Conservation (phyloP, 345 rosid species). For the Populus simonii region DNA sequence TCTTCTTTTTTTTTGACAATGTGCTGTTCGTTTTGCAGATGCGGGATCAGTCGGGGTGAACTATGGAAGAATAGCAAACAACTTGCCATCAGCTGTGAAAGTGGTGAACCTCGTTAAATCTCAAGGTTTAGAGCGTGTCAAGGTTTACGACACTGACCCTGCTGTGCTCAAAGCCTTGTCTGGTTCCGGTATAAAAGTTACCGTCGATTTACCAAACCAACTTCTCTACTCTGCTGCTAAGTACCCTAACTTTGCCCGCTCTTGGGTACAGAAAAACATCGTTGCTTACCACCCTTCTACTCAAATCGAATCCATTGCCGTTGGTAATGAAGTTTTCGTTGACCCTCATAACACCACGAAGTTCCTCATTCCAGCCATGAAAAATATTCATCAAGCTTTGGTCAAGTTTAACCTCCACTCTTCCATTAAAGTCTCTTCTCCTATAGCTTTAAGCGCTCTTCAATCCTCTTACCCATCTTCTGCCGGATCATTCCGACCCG, state of each 20-base stretch:
- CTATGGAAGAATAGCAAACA: slow-evolving; percentile 81
- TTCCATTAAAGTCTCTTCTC: slow-evolving; percentile 74
- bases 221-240: slow-evolving; percentile 64
- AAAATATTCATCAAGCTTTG: slow-evolving; percentile 74
- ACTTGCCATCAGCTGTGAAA: slow-evolving; percentile 69
- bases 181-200: slow-evolving; percentile 73
- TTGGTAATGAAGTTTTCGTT: slow-evolving; percentile 90
- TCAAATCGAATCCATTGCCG: slow-evolving; percentile 82
- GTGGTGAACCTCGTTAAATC: slow-evolving; percentile 72
- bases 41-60: slow-evolving; percentile 84
- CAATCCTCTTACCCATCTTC: slow-evolving; percentile 88
- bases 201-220: slow-evolving; percentile 82
- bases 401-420: slow-evolving; percentile 54
- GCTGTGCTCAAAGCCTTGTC: slow-evolving; percentile 73
- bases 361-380: slow-evolving; percentile 76
- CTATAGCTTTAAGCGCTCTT: slow-evolving; percentile 77
- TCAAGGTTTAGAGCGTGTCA: slow-evolving; percentile 65
- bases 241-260: slow-evolving; percentile 44
- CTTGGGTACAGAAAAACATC: slow-evolving; percentile 75
- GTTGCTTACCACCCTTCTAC: slow-evolving; percentile 68
- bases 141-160: slow-evolving; percentile 78
- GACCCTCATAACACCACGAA: slow-evolving; percentile 73
- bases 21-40: slow-evolving; percentile 36
- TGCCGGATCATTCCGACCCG: slow-evolving; percentile 81
- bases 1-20: background rate